Evolutionary conservation across 345 rosid genomes (phyloP).

Genomic region (Pugionium dolabratum): DNA sequence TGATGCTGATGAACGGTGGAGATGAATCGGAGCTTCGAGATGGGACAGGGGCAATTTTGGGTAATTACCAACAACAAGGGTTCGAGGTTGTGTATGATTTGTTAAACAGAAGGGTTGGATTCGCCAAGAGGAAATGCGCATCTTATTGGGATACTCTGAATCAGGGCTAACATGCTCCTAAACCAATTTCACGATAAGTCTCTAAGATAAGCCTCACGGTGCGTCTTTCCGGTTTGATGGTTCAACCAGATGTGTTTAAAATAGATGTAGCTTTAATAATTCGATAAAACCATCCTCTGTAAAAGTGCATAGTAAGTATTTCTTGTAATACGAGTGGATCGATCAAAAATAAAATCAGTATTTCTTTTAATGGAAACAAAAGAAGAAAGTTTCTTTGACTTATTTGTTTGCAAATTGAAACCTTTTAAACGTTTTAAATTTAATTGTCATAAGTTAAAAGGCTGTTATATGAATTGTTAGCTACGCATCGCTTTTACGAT

Average conservation of each 20-base stretch:
- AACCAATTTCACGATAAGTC: not conserved
- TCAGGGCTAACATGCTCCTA: slow-evolving; percentile 37
- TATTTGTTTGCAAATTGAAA: too few relatives aligned
- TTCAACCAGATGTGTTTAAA: slow-evolving; percentile 8
- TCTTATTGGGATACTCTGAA: slow-evolving; percentile 76
- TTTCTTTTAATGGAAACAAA: too few relatives aligned
- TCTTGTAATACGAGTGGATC: too few relatives aligned
- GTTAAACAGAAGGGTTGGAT: slow-evolving; percentile 56
- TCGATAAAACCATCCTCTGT: not conserved
- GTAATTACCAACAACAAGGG: slow-evolving; percentile 95
- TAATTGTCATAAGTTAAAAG: not conserved
- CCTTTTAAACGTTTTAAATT: too few relatives aligned
- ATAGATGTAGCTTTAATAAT: slow-evolving; percentile 26
- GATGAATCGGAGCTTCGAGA: too few relatives aligned
- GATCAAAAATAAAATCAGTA: too few relatives aligned
- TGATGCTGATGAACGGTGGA: too few relatives aligned
- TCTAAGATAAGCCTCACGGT: not conserved
- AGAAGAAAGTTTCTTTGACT: too few relatives aligned
- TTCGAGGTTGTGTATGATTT: slow-evolving; percentile 91
- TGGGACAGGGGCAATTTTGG: too few relatives aligned
- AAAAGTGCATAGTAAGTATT: too few relatives aligned
- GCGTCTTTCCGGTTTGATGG: slow-evolving; percentile 1
- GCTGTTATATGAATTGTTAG: not conserved
- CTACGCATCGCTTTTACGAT: slow-evolving; percentile 7
- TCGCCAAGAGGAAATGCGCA: slow-evolving; percentile 82